phyloP scores from a whole-genome alignment of 495 filamentous ascomycete species.

The Penicillium ucsense region DNA sequence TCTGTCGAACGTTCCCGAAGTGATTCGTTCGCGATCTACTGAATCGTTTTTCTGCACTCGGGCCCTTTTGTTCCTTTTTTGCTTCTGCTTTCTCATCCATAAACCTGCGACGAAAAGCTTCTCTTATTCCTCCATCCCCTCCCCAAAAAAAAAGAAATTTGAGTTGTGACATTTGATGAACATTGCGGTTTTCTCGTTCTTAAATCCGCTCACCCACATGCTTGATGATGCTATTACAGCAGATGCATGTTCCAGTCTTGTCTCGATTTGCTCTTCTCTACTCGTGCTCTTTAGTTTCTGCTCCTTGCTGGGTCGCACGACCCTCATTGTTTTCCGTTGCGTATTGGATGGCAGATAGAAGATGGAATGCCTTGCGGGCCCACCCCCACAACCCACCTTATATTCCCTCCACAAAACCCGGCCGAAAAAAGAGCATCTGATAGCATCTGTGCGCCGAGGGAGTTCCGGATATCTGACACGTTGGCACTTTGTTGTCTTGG shows the following conservation, averaged over 20 bases:
- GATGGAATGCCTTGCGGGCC: conserved; percentile 20
- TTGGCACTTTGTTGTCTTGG: conserved; percentile 38
- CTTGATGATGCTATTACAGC: conserved; percentile 11
- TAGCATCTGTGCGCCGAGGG: conserved; percentile 35
- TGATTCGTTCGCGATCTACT: no score
- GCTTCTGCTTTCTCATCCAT: no score
- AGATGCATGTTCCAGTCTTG: background rate
- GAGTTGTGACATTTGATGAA: conserved; percentile 12
- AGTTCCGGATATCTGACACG: conserved; percentile 82
- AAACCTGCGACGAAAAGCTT: background rate
- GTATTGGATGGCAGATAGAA: conserved; percentile 21
- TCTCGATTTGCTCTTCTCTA: conserved; percentile 2
- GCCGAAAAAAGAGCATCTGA: conserved; percentile 13
- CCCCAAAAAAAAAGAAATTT: conserved; percentile 11
- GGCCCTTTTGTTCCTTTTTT: no score
- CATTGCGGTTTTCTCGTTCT: conserved; percentile 4
- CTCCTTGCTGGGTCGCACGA: no score
- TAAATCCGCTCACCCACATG: conserved; percentile 2
- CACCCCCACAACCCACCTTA: background rate
- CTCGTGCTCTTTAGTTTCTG: background rate
- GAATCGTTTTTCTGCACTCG: no score
- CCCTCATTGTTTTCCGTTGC: conserved; percentile 3
- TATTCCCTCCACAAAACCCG: no score
- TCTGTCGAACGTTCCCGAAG: no score
- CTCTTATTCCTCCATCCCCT: conserved; percentile 1